Evolutionary conservation across 1,139 yeast species (phyloP).

Genomic region (Geotrichum fermentans): DNA sequence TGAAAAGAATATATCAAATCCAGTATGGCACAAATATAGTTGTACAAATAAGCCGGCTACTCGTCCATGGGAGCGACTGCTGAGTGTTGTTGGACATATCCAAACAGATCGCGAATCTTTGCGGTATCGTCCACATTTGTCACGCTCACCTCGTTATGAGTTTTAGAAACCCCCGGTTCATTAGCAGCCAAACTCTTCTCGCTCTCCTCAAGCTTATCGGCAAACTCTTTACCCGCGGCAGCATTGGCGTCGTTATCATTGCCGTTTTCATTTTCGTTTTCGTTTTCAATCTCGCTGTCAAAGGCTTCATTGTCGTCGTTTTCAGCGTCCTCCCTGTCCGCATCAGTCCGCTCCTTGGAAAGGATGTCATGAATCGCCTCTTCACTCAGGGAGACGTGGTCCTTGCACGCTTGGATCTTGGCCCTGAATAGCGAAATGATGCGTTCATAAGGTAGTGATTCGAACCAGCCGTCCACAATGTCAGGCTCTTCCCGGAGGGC

Average conservation of each 20-base stretch:
- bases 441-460: slow-evolving; percentile 32
- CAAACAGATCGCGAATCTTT: slow-evolving; percentile 16
- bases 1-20: too few species aligned
- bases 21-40: neutral
- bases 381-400: slow-evolving; percentile 4
- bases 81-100: slow-evolving; percentile 7
- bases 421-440: slow-evolving; percentile 11
- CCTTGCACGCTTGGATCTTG: slow-evolving; percentile 3
- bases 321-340: slow-evolving; percentile 25
- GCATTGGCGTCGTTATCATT: slow-evolving; percentile 15
- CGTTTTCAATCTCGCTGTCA: slow-evolving; percentile 17
- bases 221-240: slow-evolving; percentile 8
- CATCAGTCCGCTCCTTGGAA: slow-evolving; percentile 25
- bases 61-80: neutral
- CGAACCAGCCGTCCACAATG: slow-evolving; percentile 63
- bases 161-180: neutral
- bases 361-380: slow-evolving; percentile 9
- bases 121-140: slow-evolving; percentile 11
- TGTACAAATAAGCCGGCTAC: neutral
- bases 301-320: slow-evolving; percentile 8
- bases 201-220: slow-evolving; percentile 3
- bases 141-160: slow-evolving; percentile 9
- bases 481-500: slow-evolving; percentile 35
- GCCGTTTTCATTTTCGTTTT: slow-evolving; percentile 9
- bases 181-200: slow-evolving; percentile 5